phyloP scores from a whole-genome alignment of 2,329 filamentous ascomycete genomes.

The Proliferodiscus dingleyae region DNA sequence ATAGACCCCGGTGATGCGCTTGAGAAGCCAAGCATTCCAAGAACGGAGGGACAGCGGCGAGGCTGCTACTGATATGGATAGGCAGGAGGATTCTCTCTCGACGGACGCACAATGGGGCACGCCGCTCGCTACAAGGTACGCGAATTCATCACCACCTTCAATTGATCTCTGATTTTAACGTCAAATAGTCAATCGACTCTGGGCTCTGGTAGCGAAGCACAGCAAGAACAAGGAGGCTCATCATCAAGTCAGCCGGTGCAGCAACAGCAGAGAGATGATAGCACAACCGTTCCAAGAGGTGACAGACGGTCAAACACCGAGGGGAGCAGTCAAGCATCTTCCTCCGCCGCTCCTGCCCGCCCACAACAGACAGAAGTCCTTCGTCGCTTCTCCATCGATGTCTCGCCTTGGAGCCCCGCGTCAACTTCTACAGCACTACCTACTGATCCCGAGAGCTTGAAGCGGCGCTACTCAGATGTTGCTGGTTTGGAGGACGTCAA shows the following conservation, averaged over 20 bases:
- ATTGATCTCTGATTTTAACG: neutral
- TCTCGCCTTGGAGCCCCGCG: neutral
- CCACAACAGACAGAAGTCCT: neutral
- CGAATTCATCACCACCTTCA: neutral
- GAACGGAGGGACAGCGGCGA: neutral
- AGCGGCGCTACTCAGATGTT: neutral
- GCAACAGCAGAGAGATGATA: neutral
- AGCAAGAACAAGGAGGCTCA: neutral
- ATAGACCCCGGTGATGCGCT: neutral
- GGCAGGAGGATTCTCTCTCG: neutral
- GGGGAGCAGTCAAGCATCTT: neutral
- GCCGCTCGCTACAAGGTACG: neutral
- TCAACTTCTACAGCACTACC: neutral
- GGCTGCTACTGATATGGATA: neutral
- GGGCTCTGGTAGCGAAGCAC: neutral
- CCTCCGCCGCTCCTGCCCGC: neutral
- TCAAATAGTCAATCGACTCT: neutral
- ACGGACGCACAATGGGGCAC: slow-evolving; percentile 1
- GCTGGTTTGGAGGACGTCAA: neutral
- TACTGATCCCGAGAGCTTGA: neutral
- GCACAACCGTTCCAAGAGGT: neutral
- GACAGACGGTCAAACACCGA: neutral
- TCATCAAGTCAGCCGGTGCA: neutral
- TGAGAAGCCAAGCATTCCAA: neutral
- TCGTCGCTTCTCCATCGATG: neutral